These are phyloP conservation scores for Emydomyces testavorans DNA, from an alignment of 2,329 filamentous ascomycete genomes.

Conservation along the genomic window DNA sequence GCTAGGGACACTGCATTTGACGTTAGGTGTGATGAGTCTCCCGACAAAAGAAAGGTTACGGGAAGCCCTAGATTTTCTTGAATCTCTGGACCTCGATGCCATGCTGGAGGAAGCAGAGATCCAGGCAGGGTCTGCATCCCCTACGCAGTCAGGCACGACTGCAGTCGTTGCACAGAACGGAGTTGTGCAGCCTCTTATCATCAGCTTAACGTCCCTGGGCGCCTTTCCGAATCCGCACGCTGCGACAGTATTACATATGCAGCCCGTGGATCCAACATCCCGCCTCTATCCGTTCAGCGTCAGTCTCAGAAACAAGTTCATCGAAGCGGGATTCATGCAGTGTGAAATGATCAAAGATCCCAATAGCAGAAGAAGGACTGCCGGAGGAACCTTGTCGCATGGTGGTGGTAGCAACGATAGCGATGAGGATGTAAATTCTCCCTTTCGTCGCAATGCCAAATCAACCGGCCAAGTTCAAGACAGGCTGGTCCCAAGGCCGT, in stretches of 20 bases:
- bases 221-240: constrained; percentile 28
- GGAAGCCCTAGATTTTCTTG: constrained; percentile 37
- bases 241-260: constrained; percentile 33
- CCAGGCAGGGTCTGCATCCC: constrained; percentile 24
- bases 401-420: not conserved
- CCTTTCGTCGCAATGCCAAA: not conserved
- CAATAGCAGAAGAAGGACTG: constrained; percentile 1
- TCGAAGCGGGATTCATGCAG: constrained; percentile 34
- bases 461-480: constrained; percentile 1
- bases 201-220: constrained; percentile 36
- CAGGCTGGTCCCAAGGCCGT: constrained; percentile 36
- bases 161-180: not conserved
- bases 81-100: constrained; percentile 34
- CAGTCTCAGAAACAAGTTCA: constrained; percentile 32
- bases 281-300: constrained; percentile 35
- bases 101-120: constrained; percentile 28
- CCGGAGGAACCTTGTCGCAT: constrained; percentile 1
- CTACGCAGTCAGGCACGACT: not conserved
- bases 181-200: constrained; percentile 24
- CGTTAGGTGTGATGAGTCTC: constrained; percentile 75
- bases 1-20: constrained; percentile 70
- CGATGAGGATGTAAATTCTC: not conserved
- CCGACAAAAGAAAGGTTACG: constrained; percentile 39
- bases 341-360: constrained; percentile 12
- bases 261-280: constrained; percentile 30